Base-by-base conservation (phyloP, 495 filamentous ascomycete species). In the Penicillium egyptiacum region DNA sequence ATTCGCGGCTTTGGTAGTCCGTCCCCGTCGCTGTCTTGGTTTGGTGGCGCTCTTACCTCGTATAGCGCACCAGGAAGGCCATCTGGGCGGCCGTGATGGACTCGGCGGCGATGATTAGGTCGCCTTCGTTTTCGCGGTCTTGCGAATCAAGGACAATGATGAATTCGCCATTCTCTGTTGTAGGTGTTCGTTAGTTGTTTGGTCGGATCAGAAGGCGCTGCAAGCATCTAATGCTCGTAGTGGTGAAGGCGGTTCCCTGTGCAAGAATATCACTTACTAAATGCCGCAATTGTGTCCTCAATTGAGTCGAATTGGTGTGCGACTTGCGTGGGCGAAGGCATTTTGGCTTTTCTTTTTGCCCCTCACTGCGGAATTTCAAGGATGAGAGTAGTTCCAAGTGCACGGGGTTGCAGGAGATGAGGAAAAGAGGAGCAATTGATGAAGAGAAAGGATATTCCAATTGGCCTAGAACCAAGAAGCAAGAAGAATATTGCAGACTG, bases 121-220 rank as follows among this genome's bases (percentile, higher is more conserved):
- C 94, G 64, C 91, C 95, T 80, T 98, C 95, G 74, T 98, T 98
- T 70, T 98, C 95, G 67, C 94, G 92, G 54, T 86, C 81, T 46
- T 88, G 83, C 56, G 88, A 87, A 75, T 98, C 95, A 58, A 98
- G 89, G 20, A 96, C 91, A 51, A 98, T 83, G 68, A 98, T 90
- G 81, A 98, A 98, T 71, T 98, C 84, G 71, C 91, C 92, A 75
- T 87, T 82, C 61, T 83, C 92, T 96, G 59, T 50, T 31, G 35
- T 58, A 54, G 44, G 58, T 55, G 47, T 53, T 30, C 16, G 51
- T 70, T 55, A 66, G 62, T 56, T 25, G 42, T 31, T 14, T 26
- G 26, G 41, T 62, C 67, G 63, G 55, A 2, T 52, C 14, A 33
- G 33, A 40, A 28, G 23, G 26, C 14, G 17, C 22, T 8, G 30